A percentile compares a stretch with the other conserved stretches of the same genome.
Evolutionary conservation across 2,329 filamentous ascomycete genomes (phyloP).

Genomic region (Aspergillus eucalypticola): DNA sequence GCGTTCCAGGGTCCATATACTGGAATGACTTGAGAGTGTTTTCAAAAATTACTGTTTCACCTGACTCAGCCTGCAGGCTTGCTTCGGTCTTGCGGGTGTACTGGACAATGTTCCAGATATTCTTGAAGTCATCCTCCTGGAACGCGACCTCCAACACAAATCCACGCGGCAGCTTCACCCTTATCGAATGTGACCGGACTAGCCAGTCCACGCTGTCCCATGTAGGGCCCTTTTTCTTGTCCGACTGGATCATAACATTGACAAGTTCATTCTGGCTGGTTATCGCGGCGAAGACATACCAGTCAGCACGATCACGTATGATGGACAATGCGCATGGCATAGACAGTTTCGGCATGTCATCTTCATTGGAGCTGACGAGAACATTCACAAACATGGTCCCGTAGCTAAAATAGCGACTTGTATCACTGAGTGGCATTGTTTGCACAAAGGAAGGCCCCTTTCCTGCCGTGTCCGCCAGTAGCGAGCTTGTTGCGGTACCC

Average conservation of each 20-base stretch:
- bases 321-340: conserved; percentile 77
- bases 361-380: conserved; percentile 68
- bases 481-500: conserved; percentile 51
- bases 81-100: conserved; percentile 76
- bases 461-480: conserved; percentile 50
- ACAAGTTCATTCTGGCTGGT: conserved; percentile 78
- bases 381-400: conserved; percentile 74
- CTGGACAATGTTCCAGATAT: conserved; percentile 80
- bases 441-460: conserved; percentile 59
- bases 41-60: conserved; percentile 71
- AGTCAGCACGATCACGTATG: conserved; percentile 67
- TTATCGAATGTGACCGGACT: conserved; percentile 64
- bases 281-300: conserved; percentile 70
- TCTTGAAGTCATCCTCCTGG: conserved; percentile 73
- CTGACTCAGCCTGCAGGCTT: conserved; percentile 66
- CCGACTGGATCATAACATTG: conserved; percentile 70
- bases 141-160: conserved; percentile 73
- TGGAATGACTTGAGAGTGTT: conserved; percentile 72
- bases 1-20: conserved; percentile 74
- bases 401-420: conserved; percentile 71
- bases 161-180: conserved; percentile 71
- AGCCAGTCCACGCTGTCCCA: conserved; percentile 86
- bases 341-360: conserved; percentile 66
- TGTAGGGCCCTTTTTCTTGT: conserved; percentile 66
- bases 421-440: conserved; percentile 76